These are phyloP conservation scores for Fusarium concolor DNA, from an alignment of 2,329 filamentous ascomycete species.

Conservation along the genomic window DNA sequence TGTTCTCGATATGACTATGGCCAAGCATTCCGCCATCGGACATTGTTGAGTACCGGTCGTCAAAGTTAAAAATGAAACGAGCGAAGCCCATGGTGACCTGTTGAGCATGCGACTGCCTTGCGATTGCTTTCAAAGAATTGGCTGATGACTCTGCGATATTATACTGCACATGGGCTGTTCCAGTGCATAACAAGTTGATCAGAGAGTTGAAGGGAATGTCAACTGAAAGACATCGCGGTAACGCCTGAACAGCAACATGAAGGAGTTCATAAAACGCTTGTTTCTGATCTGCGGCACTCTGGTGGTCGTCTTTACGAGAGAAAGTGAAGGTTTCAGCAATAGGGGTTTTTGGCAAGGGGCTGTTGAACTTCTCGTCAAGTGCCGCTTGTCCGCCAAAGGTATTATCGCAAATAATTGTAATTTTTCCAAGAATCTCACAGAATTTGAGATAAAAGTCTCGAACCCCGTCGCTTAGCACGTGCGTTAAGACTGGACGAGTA, in stretches of 20 bases:
- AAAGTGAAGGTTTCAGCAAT: conserved; percentile 96
- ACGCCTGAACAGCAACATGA: conserved; percentile 92
- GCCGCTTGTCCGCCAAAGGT: conserved; percentile 96
- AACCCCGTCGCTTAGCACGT: conserved; percentile 77
- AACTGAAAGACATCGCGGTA: conserved; percentile 91
- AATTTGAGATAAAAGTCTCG: conserved; percentile 91
- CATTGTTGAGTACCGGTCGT: conserved; percentile 97
- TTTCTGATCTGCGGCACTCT: conserved; percentile 80
- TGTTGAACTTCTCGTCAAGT: conserved; percentile 92
- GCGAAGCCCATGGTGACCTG: conserved; percentile 97
- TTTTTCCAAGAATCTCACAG: conserved; percentile 94
- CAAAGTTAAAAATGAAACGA: conserved; percentile 98
- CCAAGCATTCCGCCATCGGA: conserved; percentile 97
- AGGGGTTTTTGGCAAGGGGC: conserved; percentile 90
- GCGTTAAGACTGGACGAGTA: conserved; percentile 72
- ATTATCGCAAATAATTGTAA: conserved; percentile 96
- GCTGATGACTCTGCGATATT: conserved; percentile 94
- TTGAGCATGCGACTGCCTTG: conserved; percentile 90
- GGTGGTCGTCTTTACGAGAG: conserved; percentile 81
- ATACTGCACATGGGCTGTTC: conserved; percentile 92
- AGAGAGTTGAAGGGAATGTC: conserved; percentile 93
- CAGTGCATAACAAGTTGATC: conserved; percentile 94
- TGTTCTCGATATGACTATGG: conserved; percentile 93
- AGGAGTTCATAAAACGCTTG: conserved; percentile 96
- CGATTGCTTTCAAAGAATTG: conserved; percentile 94